phyloP scores from a whole-genome alignment of 495 filamentous ascomycete genomes.

The Trichoderma orchidacearum region DNA sequence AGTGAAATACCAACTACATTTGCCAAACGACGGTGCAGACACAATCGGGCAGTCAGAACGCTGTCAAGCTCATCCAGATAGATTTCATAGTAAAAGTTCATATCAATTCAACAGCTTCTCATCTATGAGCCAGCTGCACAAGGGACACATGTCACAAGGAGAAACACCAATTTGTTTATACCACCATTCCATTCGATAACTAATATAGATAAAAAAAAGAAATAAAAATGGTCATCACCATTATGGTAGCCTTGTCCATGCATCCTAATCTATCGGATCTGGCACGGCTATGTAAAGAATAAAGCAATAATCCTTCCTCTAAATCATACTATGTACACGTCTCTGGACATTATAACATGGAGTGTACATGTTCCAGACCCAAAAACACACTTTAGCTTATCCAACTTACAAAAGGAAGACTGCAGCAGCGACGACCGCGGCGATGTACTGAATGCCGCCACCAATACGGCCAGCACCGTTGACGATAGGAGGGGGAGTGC shows the following conservation, averaged over 20 bases:
- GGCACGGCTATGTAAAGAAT: neutral
- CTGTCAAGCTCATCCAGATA: too few species aligned
- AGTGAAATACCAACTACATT: too few species aligned
- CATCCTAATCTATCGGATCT: neutral
- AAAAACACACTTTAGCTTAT: neutral
- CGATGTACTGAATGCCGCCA: neutral
- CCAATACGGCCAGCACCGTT: neutral
- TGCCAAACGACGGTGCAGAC: too few species aligned
- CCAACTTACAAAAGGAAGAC: neutral
- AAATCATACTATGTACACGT: slow-evolving; percentile 1
- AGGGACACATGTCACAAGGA: neutral
- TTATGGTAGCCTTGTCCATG: neutral
- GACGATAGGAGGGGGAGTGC: neutral
- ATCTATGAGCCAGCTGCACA: neutral
- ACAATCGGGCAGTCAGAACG: too few species aligned
- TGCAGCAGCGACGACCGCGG: neutral
- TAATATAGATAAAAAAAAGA: neutral
- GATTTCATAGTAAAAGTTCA: too few species aligned
- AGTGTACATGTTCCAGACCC: neutral
- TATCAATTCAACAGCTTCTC: too few species aligned
- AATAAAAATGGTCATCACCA: neutral
- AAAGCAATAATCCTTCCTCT: neutral
- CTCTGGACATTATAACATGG: neutral
- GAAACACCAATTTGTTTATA: neutral
- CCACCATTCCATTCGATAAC: neutral